Evolutionary conservation across 768 basidiomycete species (phyloP), one percentile per base, ranked within the genome.

Genomic region (Pleurotus platypus): DNA sequence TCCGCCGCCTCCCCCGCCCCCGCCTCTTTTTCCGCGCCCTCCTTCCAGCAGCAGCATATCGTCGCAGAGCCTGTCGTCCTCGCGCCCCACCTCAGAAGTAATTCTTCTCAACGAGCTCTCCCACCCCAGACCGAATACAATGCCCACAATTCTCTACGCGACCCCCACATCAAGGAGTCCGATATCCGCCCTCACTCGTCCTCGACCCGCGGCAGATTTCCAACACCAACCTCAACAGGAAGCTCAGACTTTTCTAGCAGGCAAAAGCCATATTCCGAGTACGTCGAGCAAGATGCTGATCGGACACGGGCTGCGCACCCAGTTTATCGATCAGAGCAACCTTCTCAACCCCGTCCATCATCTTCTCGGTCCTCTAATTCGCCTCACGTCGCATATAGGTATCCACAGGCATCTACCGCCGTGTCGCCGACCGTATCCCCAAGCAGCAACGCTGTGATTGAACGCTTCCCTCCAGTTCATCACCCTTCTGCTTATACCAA

Each of bases 1-100:
- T 64, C 62, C 57, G 64, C 62, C 43, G 63, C 55, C 51, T 61
- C 56, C 58, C 62, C 57, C 57, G 64, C 30, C 63, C 27, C 49
- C 57, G 63, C 62, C 56, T 64, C 63, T 49, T 64, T 51, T 47
- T 61, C 55, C 58, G 63, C 57, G 55, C 64, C 37, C 45, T 8
- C 26, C 16, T 37, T 56, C n/a, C 46, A 24, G 11, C 16, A 30
- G 11, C 53, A 55, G 35, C 57, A 62, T 42, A 59, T 64, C 51
- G 58, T 71, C 51, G 48, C 63, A 39, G 68, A 72, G 46, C 62
- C 67, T 7, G 69, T 72, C 42, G 50, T 70, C n/a, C 66, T 71
- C 26, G 68, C 69, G 20, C 71, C 72, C 49, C 71, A 70, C 60
- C 68, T 72, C 43, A 61, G 64, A 57, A 51, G 35, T 22, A 58